Conservation (phyloP, 2,329 filamentous ascomycete genomes). For the Neurospora crassa region DNA sequence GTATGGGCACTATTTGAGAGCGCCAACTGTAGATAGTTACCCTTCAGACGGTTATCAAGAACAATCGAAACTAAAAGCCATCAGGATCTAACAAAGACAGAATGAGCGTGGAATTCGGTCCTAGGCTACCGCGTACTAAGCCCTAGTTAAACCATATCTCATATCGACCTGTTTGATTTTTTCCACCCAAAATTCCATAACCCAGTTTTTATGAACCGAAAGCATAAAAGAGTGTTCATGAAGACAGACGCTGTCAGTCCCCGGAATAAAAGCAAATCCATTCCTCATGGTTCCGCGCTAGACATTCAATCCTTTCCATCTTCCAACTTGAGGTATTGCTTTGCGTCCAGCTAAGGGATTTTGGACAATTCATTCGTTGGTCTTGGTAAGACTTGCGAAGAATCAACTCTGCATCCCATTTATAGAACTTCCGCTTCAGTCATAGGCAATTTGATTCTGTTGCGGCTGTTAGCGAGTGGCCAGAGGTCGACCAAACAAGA, state of each 20-base stretch:
- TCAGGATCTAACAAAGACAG: conserved; percentile 1
- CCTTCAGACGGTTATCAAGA: neutral
- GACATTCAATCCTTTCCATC: neutral
- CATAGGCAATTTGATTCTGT: conserved; percentile 11
- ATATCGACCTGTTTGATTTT: neutral
- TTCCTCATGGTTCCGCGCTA: neutral
- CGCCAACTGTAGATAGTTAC: neutral
- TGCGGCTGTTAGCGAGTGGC: neutral
- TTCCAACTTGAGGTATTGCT: neutral
- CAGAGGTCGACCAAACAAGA: neutral
- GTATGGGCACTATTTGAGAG: neutral
- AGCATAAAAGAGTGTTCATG: neutral
- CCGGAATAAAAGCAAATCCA: neutral
- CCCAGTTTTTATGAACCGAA: neutral
- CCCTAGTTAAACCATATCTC: neutral
- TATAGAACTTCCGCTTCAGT: neutral
- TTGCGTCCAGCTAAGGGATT: neutral
- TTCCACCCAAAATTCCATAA: neutral
- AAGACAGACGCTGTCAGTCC: neutral
- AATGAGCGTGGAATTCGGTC: neutral
- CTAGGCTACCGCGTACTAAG: neutral
- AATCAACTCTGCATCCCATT: neutral
- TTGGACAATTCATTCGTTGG: conserved; percentile 6
- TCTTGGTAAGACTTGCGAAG: conserved; percentile 11
- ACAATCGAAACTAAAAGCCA: neutral